Conservation (phyloP, 2,329 filamentous ascomycete species). For the Colletotrichum camelliae region DNA sequence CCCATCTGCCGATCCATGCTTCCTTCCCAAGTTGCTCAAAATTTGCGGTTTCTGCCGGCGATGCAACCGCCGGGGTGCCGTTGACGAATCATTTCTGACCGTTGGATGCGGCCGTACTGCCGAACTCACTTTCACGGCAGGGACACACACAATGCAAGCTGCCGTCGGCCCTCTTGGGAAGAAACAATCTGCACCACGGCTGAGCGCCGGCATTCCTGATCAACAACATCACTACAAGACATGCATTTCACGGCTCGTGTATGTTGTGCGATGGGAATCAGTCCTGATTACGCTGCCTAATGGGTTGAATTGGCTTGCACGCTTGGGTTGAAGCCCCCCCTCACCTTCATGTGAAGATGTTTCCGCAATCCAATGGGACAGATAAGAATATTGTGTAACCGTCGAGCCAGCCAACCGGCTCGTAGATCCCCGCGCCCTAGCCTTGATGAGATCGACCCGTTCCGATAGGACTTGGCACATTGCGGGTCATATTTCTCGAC, state of each 20-base stretch:
- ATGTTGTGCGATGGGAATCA: neutral
- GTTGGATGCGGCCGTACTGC: neutral
- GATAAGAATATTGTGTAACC: neutral
- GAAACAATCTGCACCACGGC: neutral
- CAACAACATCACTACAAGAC: neutral
- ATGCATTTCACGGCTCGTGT: neutral
- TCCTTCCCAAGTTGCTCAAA: neutral
- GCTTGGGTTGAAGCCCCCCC: neutral
- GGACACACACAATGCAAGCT: neutral
- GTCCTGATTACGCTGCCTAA: neutral
- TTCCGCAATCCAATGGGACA: neutral
- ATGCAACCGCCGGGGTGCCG: neutral
- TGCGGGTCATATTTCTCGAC: neutral
- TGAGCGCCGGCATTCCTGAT: neutral
- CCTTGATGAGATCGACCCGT: neutral
- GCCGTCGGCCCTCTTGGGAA: neutral
- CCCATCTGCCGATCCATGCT: neutral
- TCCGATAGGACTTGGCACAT: neutral
- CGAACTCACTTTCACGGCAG: neutral
- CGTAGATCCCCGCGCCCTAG: neutral
- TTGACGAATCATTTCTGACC: neutral
- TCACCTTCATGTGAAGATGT: neutral
- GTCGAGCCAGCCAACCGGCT: neutral
- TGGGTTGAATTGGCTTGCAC: neutral
- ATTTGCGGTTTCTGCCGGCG: neutral